Evolutionary conservation across 1,139 yeast species (phyloP), one percentile per base, ranked within the genome.

Genomic region (Magnusiomyces paraingens): DNA sequence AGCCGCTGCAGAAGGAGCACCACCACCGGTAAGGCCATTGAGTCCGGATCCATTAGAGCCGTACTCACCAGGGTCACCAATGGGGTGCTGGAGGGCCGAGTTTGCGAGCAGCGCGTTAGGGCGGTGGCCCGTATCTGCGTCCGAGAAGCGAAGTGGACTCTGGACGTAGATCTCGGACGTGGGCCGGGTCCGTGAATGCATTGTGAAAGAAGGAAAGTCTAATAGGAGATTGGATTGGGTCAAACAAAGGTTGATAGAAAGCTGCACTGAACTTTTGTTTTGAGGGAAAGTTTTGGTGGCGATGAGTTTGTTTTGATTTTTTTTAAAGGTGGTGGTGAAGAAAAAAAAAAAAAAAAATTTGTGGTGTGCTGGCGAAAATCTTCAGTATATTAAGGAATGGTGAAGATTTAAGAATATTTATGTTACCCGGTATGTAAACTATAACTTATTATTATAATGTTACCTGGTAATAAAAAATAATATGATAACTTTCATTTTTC

Each of bases 151-250:
- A 36, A 54, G 52, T 1, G 64, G 60, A 15, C 61, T 61, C 32
- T 57, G 60, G 39, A 63, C 54, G 46, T 64, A 64, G 38, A 64
- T 64, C 52, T 64, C 68, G 15, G 66, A 62, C 15, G 64, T 56
- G 3, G 68, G 68, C 2, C 68, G 57, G 1, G 63, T 58, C 32
- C 64, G 51, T 18, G 52, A 57, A 18, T 63, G 56, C 39, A 50
- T 50, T 43, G 45, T 51, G 2, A 29, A 35, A 21, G n/a, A 43
- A 43, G n/a, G 15, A 21, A 21, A 8, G 22, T 3, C 41, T 5
- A 38, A 10, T 6, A 38, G 12, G 41, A n/a, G 18, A 10, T 5
- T 38, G 15, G 41, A 6, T 10, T n/a, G 11, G 15, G 3, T 38
- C 15, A 14, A n/a, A 4, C 11, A 14, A 38, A 4, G 41, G 41